Percentiles rank a stretch among this genome's conserved stretches.
phyloP scores from a whole-genome alignment of 2,329 filamentous ascomycete genomes.

The Teratosphaeriaceae sp. region DNA sequence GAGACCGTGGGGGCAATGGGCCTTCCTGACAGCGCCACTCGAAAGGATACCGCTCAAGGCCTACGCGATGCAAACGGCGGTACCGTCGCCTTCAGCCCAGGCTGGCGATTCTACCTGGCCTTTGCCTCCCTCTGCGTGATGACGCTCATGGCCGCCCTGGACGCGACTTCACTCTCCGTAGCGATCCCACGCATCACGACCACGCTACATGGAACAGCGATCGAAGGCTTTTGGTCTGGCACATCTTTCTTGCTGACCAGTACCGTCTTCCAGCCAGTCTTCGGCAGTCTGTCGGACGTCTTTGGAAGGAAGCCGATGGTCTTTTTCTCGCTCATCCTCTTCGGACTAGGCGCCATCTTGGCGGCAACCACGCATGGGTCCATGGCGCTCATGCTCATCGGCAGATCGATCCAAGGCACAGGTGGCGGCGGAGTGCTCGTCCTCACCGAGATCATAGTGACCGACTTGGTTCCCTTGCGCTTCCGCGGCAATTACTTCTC shows the following conservation, averaged over 20 bases:
- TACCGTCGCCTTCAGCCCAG: background rate
- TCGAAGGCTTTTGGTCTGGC: constrained; percentile 9
- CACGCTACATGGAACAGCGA: constrained; percentile 7
- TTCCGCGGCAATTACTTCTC: constrained; percentile 42
- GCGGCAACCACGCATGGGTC: background rate
- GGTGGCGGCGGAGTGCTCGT: background rate
- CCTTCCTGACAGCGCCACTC: too few species aligned
- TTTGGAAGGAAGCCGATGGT: constrained; percentile 7
- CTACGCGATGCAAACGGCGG: background rate
- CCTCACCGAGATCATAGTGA: constrained; percentile 30
- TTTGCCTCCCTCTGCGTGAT: constrained; percentile 4
- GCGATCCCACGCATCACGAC: constrained; percentile 6
- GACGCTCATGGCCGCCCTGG: constrained; percentile 7
- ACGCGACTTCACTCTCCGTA: constrained; percentile 9
- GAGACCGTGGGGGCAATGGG: too few species aligned
- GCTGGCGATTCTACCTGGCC: constrained; percentile 7
- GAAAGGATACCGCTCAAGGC: too few species aligned
- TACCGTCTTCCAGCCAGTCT: constrained; percentile 9
- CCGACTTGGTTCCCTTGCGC: constrained; percentile 37
- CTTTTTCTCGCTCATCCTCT: background rate
- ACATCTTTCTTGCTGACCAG: constrained; percentile 6
- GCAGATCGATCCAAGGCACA: background rate
- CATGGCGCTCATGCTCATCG: background rate
- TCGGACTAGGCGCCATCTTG: background rate
- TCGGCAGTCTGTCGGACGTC: constrained; percentile 4